phyloP scores from a whole-genome alignment of 441 rosid species.

The Geranium incanum region DNA sequence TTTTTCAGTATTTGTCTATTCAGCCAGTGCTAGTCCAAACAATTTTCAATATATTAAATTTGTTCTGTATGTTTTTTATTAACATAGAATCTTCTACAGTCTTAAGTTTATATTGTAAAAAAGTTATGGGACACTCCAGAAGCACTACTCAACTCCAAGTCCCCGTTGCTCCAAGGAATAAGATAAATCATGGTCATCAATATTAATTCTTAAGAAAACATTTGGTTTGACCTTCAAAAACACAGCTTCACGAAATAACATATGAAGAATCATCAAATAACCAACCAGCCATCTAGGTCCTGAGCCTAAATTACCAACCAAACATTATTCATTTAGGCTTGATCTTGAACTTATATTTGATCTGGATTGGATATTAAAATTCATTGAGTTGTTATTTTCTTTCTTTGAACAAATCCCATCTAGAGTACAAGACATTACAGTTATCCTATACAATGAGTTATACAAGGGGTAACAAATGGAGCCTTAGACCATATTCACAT shows the following conservation, averaged over 20 bases:
- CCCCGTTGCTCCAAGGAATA: not conserved
- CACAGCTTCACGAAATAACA: not conserved
- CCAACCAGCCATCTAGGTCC: not conserved
- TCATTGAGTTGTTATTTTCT: not conserved
- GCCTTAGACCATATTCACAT: not conserved
- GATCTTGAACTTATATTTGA: not conserved
- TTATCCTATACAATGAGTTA: constrained; percentile 5
- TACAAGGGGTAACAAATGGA: not conserved
- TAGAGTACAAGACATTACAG: not conserved
- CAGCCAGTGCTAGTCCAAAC: not conserved
- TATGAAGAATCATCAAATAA: not conserved
- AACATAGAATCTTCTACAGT: not conserved
- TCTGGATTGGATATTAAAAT: not conserved
- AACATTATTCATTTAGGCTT: not conserved
- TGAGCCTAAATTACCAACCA: not conserved
- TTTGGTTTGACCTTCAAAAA: not conserved
- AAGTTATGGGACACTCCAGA: not conserved
- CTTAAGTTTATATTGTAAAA: not conserved
- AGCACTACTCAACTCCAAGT: not conserved
- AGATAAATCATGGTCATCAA: not conserved
- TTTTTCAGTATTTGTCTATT: not conserved
- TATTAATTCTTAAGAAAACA: not conserved
- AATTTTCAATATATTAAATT: not conserved
- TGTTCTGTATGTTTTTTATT: not conserved
- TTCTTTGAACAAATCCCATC: not conserved